phyloP scores from a whole-genome alignment of 2,329 filamentous ascomycete species.

The Chalaropsis thielavioides region DNA sequence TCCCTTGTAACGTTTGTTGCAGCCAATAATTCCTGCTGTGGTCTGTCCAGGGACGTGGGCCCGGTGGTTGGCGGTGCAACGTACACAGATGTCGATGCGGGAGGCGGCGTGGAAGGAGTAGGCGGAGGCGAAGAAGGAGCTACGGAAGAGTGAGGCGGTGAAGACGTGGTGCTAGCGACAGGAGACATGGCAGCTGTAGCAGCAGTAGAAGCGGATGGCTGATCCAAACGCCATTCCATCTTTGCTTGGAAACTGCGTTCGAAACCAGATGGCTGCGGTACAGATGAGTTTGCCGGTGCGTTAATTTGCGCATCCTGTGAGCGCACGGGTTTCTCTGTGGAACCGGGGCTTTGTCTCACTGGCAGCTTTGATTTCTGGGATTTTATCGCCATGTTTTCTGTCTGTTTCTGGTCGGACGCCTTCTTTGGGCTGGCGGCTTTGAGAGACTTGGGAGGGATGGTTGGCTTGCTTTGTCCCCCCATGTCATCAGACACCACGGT shows the following conservation, averaged over 20 bases:
- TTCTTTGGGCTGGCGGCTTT: not conserved
- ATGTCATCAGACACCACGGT: conserved; percentile 22
- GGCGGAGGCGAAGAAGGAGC: not conserved
- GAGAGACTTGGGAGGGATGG: conserved; percentile 6
- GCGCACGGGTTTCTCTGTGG: not conserved
- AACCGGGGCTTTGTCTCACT: not conserved
- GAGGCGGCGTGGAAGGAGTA: conserved; percentile 3
- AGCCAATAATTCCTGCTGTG: not conserved
- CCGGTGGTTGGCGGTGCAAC: not conserved
- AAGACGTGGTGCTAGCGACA: not conserved
- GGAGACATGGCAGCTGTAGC: not conserved
- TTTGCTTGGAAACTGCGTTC: conserved; percentile 40
- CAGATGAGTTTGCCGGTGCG: not conserved
- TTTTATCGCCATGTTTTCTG: not conserved
- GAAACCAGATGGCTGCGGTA: conserved; percentile 18
- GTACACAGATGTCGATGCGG: not conserved
- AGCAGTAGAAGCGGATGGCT: not conserved
- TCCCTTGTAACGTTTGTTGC: not conserved
- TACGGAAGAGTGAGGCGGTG: not conserved
- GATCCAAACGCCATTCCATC: conserved; percentile 35
- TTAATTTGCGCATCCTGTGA: not conserved
- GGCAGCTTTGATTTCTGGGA: not conserved
- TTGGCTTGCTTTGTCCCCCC: conserved; percentile 9
- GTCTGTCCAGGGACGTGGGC: conserved; percentile 6
- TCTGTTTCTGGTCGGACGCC: not conserved